Conservation (phyloP, 768 basidiomycete genomes). For the Tylopilus vinaceipallidus region DNA sequence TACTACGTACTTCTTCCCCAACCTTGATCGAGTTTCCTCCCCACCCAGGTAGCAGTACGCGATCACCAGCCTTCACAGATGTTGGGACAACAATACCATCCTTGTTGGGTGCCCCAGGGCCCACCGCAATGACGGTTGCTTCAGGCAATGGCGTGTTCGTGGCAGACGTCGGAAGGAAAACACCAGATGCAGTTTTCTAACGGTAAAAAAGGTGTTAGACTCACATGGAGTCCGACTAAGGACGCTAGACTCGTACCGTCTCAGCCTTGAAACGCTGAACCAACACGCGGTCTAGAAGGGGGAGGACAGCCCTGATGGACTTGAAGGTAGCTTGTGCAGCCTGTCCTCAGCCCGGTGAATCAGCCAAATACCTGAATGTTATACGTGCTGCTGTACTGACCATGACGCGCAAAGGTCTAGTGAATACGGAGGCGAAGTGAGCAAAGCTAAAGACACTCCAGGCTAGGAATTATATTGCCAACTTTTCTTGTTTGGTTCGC, state of each 20-base stretch:
- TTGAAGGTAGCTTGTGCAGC: conserved; percentile 93
- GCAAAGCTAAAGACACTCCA: conserved; percentile 24
- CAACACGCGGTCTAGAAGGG: conserved; percentile 93
- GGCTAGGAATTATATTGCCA: conserved; percentile 8
- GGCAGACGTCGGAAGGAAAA: conserved; percentile 92
- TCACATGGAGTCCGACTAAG: neutral
- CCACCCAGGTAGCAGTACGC: conserved; percentile 93
- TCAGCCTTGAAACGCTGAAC: conserved; percentile 98
- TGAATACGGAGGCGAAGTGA: too few species aligned
- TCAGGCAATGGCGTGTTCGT: conserved; percentile 88
- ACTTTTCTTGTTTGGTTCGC: conserved; percentile 30
- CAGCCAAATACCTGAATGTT: neutral
- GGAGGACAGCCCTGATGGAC: conserved; percentile 85
- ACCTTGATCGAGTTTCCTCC: conserved; percentile 96
- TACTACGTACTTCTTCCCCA: conserved; percentile 81
- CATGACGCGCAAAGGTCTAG: conserved; percentile 23
- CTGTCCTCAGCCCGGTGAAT: conserved; percentile 33
- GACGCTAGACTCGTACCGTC: conserved; percentile 57
- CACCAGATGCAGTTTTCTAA: conserved; percentile 96
- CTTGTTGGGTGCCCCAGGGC: conserved; percentile 91
- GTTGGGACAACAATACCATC: conserved; percentile 75
- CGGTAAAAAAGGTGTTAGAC: neutral
- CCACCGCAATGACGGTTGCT: conserved; percentile 93
- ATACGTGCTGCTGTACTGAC: conserved; percentile 16
- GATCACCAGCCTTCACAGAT: conserved; percentile 83